Evolutionary conservation across 495 filamentous ascomycete genomes (phyloP).

Genomic region (Penicillium arizonense): DNA sequence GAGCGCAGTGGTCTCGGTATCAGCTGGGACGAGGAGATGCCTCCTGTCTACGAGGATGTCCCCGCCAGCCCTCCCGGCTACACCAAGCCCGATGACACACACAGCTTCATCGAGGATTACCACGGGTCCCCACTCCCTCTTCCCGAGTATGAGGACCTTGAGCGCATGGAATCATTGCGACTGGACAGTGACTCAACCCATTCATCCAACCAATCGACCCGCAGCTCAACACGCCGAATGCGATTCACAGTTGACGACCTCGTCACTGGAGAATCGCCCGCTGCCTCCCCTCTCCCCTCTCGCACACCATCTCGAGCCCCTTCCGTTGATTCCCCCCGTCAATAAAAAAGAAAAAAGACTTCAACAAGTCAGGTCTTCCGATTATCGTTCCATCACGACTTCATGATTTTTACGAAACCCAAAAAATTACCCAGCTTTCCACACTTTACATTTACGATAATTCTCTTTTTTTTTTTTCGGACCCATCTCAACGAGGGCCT

Average conservation of each 20-base stretch:
- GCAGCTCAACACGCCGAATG: conserved; percentile 7
- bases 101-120: conserved; percentile 45
- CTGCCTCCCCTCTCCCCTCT: conserved; percentile 18
- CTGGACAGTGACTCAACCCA: conserved; percentile 39
- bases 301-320: conserved; percentile 19
- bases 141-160: conserved; percentile 43
- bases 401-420: conserved; percentile 22
- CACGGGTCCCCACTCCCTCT: conserved; percentile 39
- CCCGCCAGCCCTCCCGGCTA: conserved; percentile 85
- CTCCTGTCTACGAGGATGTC: conserved; percentile 93
- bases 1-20: conserved; percentile 86
- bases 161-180: conserved; percentile 42
- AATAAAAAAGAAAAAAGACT: conserved; percentile 8
- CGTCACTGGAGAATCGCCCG: conserved; percentile 18
- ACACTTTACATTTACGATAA: conserved; percentile 9
- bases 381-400: conserved; percentile 16
- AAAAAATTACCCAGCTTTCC: conserved; percentile 14
- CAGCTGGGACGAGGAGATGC: conserved; percentile 95
- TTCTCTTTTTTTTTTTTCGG: not conserved
- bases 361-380: not conserved
- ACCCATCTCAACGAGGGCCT: conserved; percentile 1
- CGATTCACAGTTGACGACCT: conserved; percentile 28
- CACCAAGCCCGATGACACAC: conserved; percentile 36
- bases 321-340: conserved; percentile 20
- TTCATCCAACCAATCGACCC: conserved; percentile 26